Conservation (phyloP, 2,329 filamentous ascomycete genomes). For the Thelonectria olida region DNA sequence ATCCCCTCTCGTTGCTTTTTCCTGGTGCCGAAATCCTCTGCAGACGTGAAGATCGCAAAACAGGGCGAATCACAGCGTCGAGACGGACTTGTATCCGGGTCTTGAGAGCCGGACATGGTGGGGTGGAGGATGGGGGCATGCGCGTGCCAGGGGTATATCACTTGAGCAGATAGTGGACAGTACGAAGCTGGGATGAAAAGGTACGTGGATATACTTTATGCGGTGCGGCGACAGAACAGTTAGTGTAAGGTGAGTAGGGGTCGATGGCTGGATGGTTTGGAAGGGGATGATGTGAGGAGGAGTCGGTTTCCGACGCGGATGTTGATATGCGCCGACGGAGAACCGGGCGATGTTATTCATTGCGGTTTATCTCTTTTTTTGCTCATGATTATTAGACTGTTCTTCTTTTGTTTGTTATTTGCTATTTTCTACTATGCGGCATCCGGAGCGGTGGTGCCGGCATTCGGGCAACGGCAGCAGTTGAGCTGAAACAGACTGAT, state of each 20-base stretch:
- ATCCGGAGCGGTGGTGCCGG: slow-evolving; percentile 12
- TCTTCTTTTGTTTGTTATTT: too few species aligned
- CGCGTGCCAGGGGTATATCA: background rate
- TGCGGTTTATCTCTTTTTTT: too few species aligned
- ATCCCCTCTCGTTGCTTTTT: background rate
- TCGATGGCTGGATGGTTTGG: background rate
- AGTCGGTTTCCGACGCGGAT: slow-evolving; percentile 6
- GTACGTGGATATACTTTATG: background rate
- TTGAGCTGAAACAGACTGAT: background rate
- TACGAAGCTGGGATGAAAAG: background rate
- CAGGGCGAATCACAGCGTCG: background rate
- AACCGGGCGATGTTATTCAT: too few species aligned
- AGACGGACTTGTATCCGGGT: background rate
- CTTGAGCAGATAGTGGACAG: background rate
- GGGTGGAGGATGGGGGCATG: background rate
- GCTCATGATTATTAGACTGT: too few species aligned
- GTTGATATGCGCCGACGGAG: slow-evolving; percentile 1
- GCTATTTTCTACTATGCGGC: background rate
- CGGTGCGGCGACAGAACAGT: background rate
- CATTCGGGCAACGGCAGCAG: slow-evolving; percentile 17
- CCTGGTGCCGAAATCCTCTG: background rate
- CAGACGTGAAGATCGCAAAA: background rate
- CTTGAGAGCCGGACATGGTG: slow-evolving; percentile 6
- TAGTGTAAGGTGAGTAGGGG: background rate
- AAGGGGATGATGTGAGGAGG: background rate